phyloP scores from a whole-genome alignment of 768 basidiomycete genomes.

The Tulasnella sp. region DNA sequence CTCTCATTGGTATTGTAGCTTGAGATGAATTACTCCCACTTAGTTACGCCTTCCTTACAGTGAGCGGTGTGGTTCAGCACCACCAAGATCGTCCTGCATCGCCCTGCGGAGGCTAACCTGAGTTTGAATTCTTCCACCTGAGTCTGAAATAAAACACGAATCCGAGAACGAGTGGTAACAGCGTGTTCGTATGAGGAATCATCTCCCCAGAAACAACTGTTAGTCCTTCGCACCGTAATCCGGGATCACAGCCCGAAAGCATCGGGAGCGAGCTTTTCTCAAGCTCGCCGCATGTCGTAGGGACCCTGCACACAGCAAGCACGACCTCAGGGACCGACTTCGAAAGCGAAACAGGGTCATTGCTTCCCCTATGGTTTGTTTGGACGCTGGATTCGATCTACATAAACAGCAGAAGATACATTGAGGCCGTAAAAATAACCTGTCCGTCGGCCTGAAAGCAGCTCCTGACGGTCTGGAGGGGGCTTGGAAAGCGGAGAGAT shows the following conservation, averaged over 20 bases:
- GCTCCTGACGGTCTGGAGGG: background rate
- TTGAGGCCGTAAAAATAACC: background rate
- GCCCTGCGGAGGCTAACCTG: background rate
- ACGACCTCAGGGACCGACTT: background rate
- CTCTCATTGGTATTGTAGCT: background rate
- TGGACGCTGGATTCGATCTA: background rate
- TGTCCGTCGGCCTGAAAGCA: slow-evolving; percentile 2
- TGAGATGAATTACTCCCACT: too few species aligned
- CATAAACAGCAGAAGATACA: background rate
- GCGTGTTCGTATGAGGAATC: background rate
- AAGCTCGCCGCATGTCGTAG: slow-evolving; percentile 14
- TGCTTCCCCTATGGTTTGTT: background rate
- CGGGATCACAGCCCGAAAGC: background rate
- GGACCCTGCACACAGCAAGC: background rate
- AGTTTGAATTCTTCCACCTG: background rate
- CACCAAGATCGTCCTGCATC: background rate
- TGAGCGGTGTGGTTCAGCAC: background rate
- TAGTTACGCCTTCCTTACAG: background rate
- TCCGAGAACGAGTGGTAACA: background rate
- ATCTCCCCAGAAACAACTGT: background rate
- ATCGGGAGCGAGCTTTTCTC: background rate
- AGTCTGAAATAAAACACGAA: slow-evolving; percentile 3
- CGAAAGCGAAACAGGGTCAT: background rate
- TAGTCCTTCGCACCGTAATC: background rate
- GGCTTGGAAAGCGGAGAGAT: background rate